Evolutionary conservation across 2,329 filamentous ascomycete genomes (phyloP), one percentile per base, ranked within the genome.

Genomic region (Orbilia oligospora): DNA sequence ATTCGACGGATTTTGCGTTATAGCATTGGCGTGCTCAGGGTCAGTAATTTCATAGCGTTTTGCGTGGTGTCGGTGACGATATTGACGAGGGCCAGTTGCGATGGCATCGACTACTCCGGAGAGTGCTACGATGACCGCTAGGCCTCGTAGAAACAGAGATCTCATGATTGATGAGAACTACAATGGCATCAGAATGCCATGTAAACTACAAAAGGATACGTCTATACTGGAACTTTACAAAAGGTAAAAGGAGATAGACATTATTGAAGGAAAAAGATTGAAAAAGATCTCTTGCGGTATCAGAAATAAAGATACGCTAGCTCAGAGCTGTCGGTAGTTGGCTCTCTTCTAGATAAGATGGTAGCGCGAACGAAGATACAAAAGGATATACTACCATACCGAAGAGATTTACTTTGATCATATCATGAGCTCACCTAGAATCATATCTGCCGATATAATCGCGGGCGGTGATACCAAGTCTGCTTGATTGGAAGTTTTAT

Each of bases 1-100:
- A 65, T 71, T 71, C 22, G 69, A 65, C 46, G 69, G 69, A 48
- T 71, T 71, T 71, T 71, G 56, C 4, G 58, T 65, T 30, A 71
- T 71, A 65, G 69, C 69, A 44, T 71, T 56, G 36, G 56, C 33
- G 22, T 71, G 69, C 3, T 71, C 56, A 55, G 69, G 56, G 44
- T 71, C 69, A 9, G 69, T 71, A 46, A 65, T 56, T 65, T 71
- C 56, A 58, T 71, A 71, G 48, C 69, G 69, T 71, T 65, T 71
- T 33, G 69, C 56, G 48, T 71, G 69, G 48, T 71, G 69, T 30
- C 36, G 30, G 56, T 71, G 68, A 16, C 56, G 55, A 55, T 71
- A 71, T n/a, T 48, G 6, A 10, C 44, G 44, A 55, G 55, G 68
- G 38, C 68, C 68, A 64, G 69, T 56, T 10, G 36, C 33, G 46